Evolutionary conservation across 306 rosid species (phyloP), one percentile per base, ranked within the genome.

Genomic region (Prunus fruticosa): DNA sequence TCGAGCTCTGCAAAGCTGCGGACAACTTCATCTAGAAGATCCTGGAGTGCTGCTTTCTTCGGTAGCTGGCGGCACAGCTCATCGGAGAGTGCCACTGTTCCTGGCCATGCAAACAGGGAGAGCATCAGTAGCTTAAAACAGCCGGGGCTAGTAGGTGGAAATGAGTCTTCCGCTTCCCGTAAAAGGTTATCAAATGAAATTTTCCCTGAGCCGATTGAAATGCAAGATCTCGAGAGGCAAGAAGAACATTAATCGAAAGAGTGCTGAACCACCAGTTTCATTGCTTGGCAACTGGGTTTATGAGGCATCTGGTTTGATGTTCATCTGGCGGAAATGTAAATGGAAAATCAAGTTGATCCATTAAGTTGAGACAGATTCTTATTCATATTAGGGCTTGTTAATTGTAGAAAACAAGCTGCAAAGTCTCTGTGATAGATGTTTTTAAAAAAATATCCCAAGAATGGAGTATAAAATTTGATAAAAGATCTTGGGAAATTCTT

Each of bases 31-130:
- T 91, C 98, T n/a, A 87, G 90, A 70, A 80, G 85, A 80, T 90
- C 98, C 61, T 96, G 99, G 99, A 88, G 90, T 78, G 63, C 91
- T 34, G 92, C 89, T 23, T 87, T 92, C 81, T 87, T 91, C 62
- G 96, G 93, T 66, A 96, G 99, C 85, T 92, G 99, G 98, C 82
- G 87, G 73, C 93, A 92, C 34, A 96, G 91, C 77, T 92, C 98
- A 66, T 92, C 94, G 45, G 98, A 88, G 53, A 80, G 82, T 74
- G 87, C 86, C 22, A 71, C 84, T 18, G 86, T 75, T 41, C 85
- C 84, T 30, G 52, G 83, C 74, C 52, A 77, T 63, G 18, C 85
- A 52, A 89, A 73, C 79, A 91, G 61, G 72, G 98, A 89, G 58
- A 43, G 76, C 16, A 11, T 14, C 38, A 72, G 81, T 78, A 81